Base-by-base conservation (phyloP, 257 asterid species). In the Fraxinus americana region DNA sequence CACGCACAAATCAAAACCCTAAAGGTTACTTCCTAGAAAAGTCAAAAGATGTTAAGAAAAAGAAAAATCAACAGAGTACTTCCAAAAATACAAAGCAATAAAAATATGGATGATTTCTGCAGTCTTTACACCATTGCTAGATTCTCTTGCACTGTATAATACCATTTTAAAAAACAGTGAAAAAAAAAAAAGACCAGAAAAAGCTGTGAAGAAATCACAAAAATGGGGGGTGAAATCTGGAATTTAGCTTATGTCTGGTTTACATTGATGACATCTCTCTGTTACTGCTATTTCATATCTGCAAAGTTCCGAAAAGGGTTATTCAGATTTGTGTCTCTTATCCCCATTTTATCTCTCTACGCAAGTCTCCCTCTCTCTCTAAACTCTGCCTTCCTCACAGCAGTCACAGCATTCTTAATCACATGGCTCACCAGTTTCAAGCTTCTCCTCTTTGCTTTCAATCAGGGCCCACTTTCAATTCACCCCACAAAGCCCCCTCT, bases 361-460 rank as follows among this genome's bases (percentile, higher is more conserved):
- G 9, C 85, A 0, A 8, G 84, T 69, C 80, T 86, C 8, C 93
- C 97, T 13, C 82, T 90, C 9, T 71, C 66, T 4, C 74, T 81
- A 0, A 27, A 84, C 73, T 82, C 94, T 5, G 82, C 76, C 16
- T 82, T 87, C 84, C 72, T 86, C 76, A 79, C 88, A 16, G 85
- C 73, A 2, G 72, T 85, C 57, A 67, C 82, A 5, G 79, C 90
- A 1, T 81, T 90, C 78, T 84, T 78, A 83, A 54, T 92, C 80
- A 86, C 92, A 1, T 92, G 95, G 90, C 86, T 92, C 0, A 79
- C 91, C 38, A 85, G 67, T 74, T 91, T 84, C 88, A 85, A 89
- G 79, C 85, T 89, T 0, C 77, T 90, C 71, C 91, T 91, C 57
- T 90, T 87, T 73, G 89, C 94, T 35, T 92, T 88, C 78, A 86